phyloP scores from a whole-genome alignment of 768 basidiomycete genomes.

The Terana coerulea region DNA sequence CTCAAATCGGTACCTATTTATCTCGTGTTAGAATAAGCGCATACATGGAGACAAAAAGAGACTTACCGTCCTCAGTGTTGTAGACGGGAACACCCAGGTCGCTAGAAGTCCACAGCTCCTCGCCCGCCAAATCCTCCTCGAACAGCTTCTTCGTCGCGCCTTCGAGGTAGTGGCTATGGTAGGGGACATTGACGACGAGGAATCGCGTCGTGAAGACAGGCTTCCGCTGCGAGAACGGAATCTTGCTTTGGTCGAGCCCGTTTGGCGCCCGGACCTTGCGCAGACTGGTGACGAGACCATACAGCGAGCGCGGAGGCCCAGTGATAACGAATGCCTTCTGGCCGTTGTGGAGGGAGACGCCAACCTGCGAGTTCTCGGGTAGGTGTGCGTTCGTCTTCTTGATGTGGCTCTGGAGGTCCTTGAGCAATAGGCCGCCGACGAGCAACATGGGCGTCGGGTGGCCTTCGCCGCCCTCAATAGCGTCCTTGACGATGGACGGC shows the following conservation, averaged over 20 bases:
- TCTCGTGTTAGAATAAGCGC: constrained; percentile 15
- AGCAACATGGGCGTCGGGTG: constrained; percentile 91
- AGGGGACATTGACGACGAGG: constrained; percentile 93
- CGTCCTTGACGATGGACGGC: constrained; percentile 81
- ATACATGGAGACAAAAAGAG: background rate
- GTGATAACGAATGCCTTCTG: constrained; percentile 89
- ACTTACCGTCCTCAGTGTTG: constrained; percentile 87
- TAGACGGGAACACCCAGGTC: constrained; percentile 84
- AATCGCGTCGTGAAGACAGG: constrained; percentile 91
- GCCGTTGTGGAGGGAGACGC: constrained; percentile 91
- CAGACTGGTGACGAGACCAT: constrained; percentile 88
- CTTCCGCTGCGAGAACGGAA: constrained; percentile 92
- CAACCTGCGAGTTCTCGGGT: constrained; percentile 70
- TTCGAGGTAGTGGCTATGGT: constrained; percentile 84
- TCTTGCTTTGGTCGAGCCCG: constrained; percentile 91
- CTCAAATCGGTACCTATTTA: constrained; percentile 81
- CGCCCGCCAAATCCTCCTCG: constrained; percentile 66
- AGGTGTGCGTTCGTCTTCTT: constrained; percentile 86
- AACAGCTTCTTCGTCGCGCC: constrained; percentile 74
- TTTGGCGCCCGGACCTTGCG: constrained; percentile 85
- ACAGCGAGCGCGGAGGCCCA: constrained; percentile 86
- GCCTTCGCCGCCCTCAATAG: constrained; percentile 91
- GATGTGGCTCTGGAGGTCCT: constrained; percentile 78
- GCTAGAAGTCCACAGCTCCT: constrained; percentile 70
- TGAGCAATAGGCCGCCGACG: constrained; percentile 74